Evolutionary conservation across 2,329 filamentous ascomycete species (phyloP).

Genomic region (Verticillium nonalfalfae): DNA sequence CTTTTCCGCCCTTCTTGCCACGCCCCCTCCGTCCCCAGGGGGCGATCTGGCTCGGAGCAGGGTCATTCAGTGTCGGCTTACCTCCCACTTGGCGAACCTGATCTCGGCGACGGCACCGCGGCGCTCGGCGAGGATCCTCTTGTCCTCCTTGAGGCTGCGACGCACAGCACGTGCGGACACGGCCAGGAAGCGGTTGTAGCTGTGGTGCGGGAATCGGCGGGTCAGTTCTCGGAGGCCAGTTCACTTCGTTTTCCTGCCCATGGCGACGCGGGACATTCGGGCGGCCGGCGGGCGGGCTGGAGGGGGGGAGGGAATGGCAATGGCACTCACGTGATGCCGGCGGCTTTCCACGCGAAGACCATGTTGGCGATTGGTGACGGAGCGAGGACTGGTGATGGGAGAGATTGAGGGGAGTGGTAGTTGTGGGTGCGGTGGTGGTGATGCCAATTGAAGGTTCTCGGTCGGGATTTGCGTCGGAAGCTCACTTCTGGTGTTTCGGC

Average conservation of each 20-base stretch:
- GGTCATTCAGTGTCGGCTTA: slow-evolving; percentile 44
- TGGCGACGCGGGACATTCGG: neutral
- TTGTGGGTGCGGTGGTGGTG: slow-evolving; percentile 22
- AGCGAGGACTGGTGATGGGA: slow-evolving; percentile 19
- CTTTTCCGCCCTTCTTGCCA: too few relatives aligned
- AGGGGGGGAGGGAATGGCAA: slow-evolving; percentile 5
- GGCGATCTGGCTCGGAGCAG: neutral
- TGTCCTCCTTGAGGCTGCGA: slow-evolving; percentile 93
- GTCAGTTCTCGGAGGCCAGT: neutral
- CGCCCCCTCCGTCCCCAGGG: too few relatives aligned
- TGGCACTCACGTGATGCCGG: slow-evolving; percentile 83
- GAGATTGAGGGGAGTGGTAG: slow-evolving; percentile 12
- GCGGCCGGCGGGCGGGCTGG: too few relatives aligned
- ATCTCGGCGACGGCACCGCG: slow-evolving; percentile 77
- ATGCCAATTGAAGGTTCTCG: slow-evolving; percentile 21
- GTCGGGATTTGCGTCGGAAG: slow-evolving; percentile 3
- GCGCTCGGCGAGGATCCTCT: slow-evolving; percentile 80
- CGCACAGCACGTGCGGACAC: slow-evolving; percentile 92
- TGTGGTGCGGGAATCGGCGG: slow-evolving; percentile 29
- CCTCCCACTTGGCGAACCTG: slow-evolving; percentile 91
- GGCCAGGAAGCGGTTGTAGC: slow-evolving; percentile 99
- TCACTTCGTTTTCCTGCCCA: neutral
- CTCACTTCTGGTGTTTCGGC: neutral
- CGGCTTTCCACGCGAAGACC: slow-evolving; percentile 97
- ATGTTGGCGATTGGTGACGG: slow-evolving; percentile 55